Percentiles rank a stretch among this genome's conserved stretches.
phyloP scores from a whole-genome alignment of 177 flowering plant species.

The Vitis hybrid region DNA sequence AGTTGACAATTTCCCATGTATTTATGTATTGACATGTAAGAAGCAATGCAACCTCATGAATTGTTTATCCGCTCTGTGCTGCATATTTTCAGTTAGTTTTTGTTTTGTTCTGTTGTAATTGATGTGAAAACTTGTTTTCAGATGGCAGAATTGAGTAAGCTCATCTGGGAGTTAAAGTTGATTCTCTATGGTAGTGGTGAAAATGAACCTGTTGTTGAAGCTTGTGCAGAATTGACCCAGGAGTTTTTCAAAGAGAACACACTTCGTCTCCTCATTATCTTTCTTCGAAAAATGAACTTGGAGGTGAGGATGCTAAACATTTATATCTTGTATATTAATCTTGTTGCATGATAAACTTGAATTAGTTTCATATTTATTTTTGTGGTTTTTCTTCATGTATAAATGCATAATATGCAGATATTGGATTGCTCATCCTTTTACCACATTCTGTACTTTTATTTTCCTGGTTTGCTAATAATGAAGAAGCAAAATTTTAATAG shows the following conservation, averaged over 20 bases:
- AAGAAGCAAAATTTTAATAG: constrained; percentile 32
- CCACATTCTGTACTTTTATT: too few species aligned
- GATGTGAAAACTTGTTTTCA: constrained; percentile 19
- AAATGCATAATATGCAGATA: too few species aligned
- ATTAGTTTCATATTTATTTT: background rate
- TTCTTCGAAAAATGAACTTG: constrained; percentile 80
- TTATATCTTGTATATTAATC: too few species aligned
- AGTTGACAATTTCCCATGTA: too few species aligned
- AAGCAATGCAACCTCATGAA: too few species aligned
- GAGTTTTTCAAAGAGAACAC: constrained; percentile 83
- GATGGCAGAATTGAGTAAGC: constrained; percentile 72
- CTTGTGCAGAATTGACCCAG: constrained; percentile 89
- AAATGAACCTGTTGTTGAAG: constrained; percentile 85
- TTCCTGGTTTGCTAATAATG: background rate
- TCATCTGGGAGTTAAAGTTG: constrained; percentile 70
- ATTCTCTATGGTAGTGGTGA: constrained; percentile 88
- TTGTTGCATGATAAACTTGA: too few species aligned
- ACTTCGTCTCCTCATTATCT: constrained; percentile 61
- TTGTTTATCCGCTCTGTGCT: too few species aligned
- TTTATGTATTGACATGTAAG: too few species aligned
- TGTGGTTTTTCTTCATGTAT: background rate
- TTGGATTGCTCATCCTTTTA: too few species aligned
- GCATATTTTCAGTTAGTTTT: background rate
- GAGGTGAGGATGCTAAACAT: constrained; percentile 49
- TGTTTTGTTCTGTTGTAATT: background rate